Evolutionary conservation across 2,329 filamentous ascomycete genomes (phyloP), one percentile per base, ranked within the genome.

Genomic region (Apiospora hydei): DNA sequence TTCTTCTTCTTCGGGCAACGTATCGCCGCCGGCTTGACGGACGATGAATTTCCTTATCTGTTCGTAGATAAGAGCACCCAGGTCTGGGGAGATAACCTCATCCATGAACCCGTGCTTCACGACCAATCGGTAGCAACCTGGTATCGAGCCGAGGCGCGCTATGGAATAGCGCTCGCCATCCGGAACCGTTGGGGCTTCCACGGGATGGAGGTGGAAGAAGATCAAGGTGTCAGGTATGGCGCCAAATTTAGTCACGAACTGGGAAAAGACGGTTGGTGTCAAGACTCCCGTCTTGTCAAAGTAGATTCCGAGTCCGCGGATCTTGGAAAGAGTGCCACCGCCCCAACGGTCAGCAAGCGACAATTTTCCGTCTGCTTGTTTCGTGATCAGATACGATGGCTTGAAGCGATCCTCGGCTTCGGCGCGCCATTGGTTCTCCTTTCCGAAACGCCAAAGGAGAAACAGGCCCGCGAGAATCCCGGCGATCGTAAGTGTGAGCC

Each of bases 401-500:
- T 85, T 84, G 71, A 90, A 84, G 4, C 86, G 85, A 75, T 94
- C 91, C 71, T 87, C 84, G 0, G 87, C 86, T 82, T 95, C 93
- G 2, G 92, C 90, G 8, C 82, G 83, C 93, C 93, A 95, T 78
- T 95, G 93, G 73, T 90, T 87, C 78, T 94, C 92, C 79, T 95
- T 95, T 21, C 93, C 93, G 76, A 90, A 95, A 44, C 93, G 88
- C 93, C 93, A 95, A 14, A 95, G 86, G 2, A 94, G 85, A 77
- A 95, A 93, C 61, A 94, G 81, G 61, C 81, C 83, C 0, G 91
- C 88, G 1, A 95, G 86, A 11, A 93, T 82, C 3, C 85, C 83
- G 0, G 92, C 86, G 6, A 95, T 84, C 0, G 90, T 84, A 1
- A 95, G 83, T 0, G 93, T 95, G 78, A 95, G 94, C 93, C 93